Base-by-base conservation (phyloP, 139 green algal genomes). In the Micromonas pusilla region DNA sequence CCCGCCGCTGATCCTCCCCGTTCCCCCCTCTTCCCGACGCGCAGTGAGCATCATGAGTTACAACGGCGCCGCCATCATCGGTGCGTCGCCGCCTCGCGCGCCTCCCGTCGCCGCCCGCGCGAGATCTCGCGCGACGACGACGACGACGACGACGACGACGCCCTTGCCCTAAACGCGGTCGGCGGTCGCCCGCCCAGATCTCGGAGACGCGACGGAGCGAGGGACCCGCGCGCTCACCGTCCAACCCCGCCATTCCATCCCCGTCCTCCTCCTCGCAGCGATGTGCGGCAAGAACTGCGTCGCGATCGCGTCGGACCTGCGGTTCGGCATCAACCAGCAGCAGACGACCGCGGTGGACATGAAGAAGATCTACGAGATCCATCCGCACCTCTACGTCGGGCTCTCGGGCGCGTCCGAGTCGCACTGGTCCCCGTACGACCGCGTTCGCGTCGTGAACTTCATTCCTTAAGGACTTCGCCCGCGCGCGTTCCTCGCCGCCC, bases 341-440 rank as follows among this genome's bases (percentile, higher is more conserved):
- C 91, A 97, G 82, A 99, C 96, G 2, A 91, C 99, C 19, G 92
- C 96, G 0, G 96, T 89, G 25, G 96, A 99, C 79, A 93, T 91
- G 79, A 90, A 94, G 38, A 98, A 98, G 79, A 83, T 99, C 0
- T 88, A 90, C 79, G 85, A 91, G 71, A 94, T 99, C 31, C 93
- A 99, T 75, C 94, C 98, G 83, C 88, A 94, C 79, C 88, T 98
- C 0, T 98, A 90, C 73, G 65, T 99, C 0, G 96, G 94, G 0
- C 85, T 99, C 16, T 90, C 91, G 25, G 95, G n/a, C n/a, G n/a
- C n/a, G n/a, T n/a, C n/a, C n/a, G n/a, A n/a, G n/a, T n/a, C n/a
- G 64, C 26, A 21, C 53, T 64, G n/a, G n/a, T n/a, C n/a, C n/a
- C n/a, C n/a, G n/a, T n/a, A n/a, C n/a, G n/a, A n/a, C n/a, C n/a